phyloP scores from a whole-genome alignment of 1,139 yeast species.

The Nakaseomyces uthaithaninus region DNA sequence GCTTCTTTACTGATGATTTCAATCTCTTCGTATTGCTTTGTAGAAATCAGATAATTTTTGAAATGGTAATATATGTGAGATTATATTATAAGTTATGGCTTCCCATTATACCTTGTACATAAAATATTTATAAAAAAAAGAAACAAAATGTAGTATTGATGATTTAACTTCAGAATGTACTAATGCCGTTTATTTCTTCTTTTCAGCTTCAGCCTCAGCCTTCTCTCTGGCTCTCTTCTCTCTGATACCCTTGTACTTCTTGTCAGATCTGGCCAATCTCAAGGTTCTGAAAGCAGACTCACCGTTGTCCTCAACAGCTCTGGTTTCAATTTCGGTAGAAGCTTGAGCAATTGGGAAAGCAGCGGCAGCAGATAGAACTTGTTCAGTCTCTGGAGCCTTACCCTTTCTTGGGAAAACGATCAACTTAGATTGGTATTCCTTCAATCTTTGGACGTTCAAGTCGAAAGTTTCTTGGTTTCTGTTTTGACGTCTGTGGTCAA shows the following conservation, averaged over 20 bases:
- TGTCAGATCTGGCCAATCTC: constrained; percentile 89
- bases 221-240: constrained; percentile 94
- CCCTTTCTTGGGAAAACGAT: constrained; percentile 92
- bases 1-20: neutral
- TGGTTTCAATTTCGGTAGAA: constrained; percentile 64
- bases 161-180: constrained; percentile 4
- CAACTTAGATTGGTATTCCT: constrained; percentile 93
- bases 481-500: constrained; percentile 99
- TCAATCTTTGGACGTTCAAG: constrained; percentile 89
- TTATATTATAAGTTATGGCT: constrained; percentile 7
- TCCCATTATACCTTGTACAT: constrained; percentile 8
- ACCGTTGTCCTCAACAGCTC: constrained; percentile 85
- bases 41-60: too few species aligned
- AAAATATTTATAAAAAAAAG: constrained; percentile 8
- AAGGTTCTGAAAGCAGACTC: constrained; percentile 82
- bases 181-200: constrained; percentile 69
- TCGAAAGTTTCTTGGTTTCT: constrained; percentile 93
- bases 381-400: constrained; percentile 70
- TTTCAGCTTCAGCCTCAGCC: constrained; percentile 99
- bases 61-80: constrained; percentile 7
- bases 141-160: constrained; percentile 8
- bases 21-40: neutral
- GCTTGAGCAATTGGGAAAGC: constrained; percentile 89
- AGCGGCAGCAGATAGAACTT: constrained; percentile 64
- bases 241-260: constrained; percentile 90